phyloP scores from a whole-genome alignment of 2,329 filamentous ascomycete genomes.

The Parastagonospora avenae region DNA sequence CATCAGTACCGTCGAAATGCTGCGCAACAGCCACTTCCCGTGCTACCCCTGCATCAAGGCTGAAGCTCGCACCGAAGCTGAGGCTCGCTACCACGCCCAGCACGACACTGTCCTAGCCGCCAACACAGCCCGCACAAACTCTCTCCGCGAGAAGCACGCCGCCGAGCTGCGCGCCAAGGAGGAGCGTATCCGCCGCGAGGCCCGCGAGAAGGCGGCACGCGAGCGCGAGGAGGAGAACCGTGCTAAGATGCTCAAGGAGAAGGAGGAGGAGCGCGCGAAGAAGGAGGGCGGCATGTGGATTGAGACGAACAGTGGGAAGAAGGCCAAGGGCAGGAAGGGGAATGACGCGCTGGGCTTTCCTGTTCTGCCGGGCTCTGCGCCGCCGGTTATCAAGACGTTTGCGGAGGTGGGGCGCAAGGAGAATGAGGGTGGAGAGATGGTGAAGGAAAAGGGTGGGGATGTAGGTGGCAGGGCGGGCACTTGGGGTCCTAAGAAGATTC shows the following conservation, averaged over 20 bases:
- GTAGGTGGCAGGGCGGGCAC: conserved; percentile 23
- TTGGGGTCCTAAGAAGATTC: conserved; percentile 36
- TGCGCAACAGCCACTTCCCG: conserved; percentile 26
- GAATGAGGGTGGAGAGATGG: conserved; percentile 5
- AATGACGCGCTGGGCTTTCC: conserved; percentile 1
- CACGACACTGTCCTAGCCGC: conserved; percentile 7
- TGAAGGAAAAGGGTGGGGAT: conserved; percentile 14
- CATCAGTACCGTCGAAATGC: conserved; percentile 13
- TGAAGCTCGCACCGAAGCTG: conserved; percentile 13
- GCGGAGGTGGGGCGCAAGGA: conserved; percentile 17
- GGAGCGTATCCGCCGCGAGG: conserved; percentile 27
- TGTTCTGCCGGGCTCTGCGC: conserved; percentile 1
- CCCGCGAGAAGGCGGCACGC: conserved; percentile 23
- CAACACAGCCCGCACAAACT: conserved; percentile 13
- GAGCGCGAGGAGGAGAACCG: conserved; percentile 25
- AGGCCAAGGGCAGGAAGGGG: conserved; percentile 15
- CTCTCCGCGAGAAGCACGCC: conserved; percentile 10
- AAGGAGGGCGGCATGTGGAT: conserved; percentile 29
- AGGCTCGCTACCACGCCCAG: conserved; percentile 7
- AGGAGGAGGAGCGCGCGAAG: conserved; percentile 16
- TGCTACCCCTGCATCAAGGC: conserved; percentile 29
- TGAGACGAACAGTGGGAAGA: conserved; percentile 22
- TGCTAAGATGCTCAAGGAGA: conserved; percentile 15
- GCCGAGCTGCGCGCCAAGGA: conserved; percentile 20
- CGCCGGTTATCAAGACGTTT: conserved; percentile 11